Evolutionary conservation across 768 basidiomycete genomes (phyloP).

Genomic region (Leccinum pellstonianum): DNA sequence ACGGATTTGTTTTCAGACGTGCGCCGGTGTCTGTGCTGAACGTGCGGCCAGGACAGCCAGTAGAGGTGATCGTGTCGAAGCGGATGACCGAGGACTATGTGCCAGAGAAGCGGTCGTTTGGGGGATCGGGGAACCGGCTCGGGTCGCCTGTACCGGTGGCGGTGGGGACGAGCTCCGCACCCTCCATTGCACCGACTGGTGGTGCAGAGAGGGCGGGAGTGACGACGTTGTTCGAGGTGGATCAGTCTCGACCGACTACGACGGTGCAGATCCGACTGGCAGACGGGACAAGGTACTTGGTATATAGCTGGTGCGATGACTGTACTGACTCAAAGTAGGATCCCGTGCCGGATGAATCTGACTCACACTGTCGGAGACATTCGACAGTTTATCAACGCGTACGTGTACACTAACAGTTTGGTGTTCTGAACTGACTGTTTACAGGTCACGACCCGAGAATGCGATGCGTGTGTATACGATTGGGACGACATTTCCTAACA

Average conservation of each 20-base stretch:
- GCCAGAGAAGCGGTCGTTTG: slow-evolving; percentile 58
- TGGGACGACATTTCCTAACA: slow-evolving; percentile 86
- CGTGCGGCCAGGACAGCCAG: slow-evolving; percentile 72
- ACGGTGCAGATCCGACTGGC: slow-evolving; percentile 88
- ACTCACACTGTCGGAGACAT: slow-evolving; percentile 87
- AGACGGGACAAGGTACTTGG: slow-evolving; percentile 82
- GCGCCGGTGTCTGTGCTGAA: slow-evolving; percentile 79
- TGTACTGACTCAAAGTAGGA: slow-evolving; percentile 37
- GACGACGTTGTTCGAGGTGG: slow-evolving; percentile 25
- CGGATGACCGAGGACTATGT: slow-evolving; percentile 71
- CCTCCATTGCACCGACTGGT: no score
- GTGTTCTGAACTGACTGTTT: slow-evolving; percentile 4
- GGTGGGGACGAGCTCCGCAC: no score
- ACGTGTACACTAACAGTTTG: neutral
- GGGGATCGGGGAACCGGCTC: slow-evolving; percentile 75
- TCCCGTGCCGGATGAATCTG: slow-evolving; percentile 85
- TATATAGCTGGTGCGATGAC: slow-evolving; percentile 44
- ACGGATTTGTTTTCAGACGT: slow-evolving; percentile 41
- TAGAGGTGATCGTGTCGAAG: slow-evolving; percentile 77
- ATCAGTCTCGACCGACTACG: slow-evolving; percentile 78
- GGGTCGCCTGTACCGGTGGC: slow-evolving; percentile 67
- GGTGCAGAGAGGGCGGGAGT: no score
- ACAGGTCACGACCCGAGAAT: slow-evolving; percentile 72
- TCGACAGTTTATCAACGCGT: slow-evolving; percentile 88
- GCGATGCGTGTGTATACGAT: slow-evolving; percentile 65